Evolutionary conservation across 2,329 filamentous ascomycete species (phyloP).

Genomic region (Celoporthe dispersa): DNA sequence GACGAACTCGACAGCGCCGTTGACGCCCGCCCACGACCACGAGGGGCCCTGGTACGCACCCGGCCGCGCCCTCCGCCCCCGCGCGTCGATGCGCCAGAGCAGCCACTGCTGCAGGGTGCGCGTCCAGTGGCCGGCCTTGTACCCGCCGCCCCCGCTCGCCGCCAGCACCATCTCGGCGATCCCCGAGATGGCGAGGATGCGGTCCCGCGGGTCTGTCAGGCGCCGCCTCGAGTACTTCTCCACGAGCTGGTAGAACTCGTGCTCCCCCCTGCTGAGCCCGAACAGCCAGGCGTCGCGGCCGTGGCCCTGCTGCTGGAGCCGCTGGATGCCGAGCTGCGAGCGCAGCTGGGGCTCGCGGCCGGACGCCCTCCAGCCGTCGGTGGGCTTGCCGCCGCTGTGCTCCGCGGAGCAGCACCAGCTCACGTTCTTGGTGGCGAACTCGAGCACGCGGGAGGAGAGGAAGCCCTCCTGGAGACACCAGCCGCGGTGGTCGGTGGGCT

Average conservation of each 20-base stretch:
- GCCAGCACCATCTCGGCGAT: background rate
- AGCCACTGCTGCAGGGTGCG: background rate
- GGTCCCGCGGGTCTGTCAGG: background rate
- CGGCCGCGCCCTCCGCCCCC: background rate
- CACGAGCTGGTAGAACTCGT: conserved; percentile 7
- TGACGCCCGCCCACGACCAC: conserved; percentile 11
- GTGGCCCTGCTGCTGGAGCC: background rate
- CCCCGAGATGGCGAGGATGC: conserved; percentile 9
- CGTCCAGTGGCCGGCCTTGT: background rate
- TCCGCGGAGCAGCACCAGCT: conserved; percentile 1
- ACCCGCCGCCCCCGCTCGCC: background rate
- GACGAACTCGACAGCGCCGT: background rate
- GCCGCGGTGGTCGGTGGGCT: background rate
- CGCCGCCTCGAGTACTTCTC: background rate
- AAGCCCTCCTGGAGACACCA: background rate
- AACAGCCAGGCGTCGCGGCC: background rate
- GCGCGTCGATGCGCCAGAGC: background rate
- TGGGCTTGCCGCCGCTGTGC: background rate
- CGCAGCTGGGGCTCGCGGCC: background rate
- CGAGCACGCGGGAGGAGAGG: conserved; percentile 1
- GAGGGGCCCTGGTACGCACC: background rate
- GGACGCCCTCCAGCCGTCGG: background rate
- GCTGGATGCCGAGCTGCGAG: background rate
- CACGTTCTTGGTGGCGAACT: background rate
- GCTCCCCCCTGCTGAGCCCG: background rate